A percentile compares a stretch with the other conserved stretches of the same genome.
Conservation (phyloP, 2,329 filamentous ascomycete species). For the Drechslerella dactyloides region DNA sequence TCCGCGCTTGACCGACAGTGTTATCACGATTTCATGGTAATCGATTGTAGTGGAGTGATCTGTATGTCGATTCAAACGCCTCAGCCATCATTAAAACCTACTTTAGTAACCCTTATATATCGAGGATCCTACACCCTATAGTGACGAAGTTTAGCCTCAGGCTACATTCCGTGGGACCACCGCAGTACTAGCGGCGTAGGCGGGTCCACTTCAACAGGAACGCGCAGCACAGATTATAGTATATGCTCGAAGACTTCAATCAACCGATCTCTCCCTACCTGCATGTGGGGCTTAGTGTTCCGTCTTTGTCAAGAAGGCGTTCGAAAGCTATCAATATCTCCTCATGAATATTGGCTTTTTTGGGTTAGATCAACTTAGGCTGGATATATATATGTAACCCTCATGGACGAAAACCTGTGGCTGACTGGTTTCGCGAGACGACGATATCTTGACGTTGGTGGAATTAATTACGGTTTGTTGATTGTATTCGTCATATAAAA, state of each 20-base stretch:
- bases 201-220: conserved; percentile 1
- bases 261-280: no score
- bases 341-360: conserved; percentile 11
- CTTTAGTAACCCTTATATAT: neutral
- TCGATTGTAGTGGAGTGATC: conserved; percentile 22
- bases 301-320: conserved; percentile 26
- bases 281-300: conserved; percentile 5
- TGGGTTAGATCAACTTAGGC: neutral
- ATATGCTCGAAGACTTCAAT: no score
- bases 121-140: conserved; percentile 24
- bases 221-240: no score
- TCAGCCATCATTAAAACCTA: neutral
- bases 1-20: conserved; percentile 3
- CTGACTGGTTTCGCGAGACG: no score
- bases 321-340: conserved; percentile 21
- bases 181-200: conserved; percentile 10
- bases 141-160: conserved; percentile 20
- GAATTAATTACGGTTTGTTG: no score
- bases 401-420: no score
- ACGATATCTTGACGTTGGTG: no score
- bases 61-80: conserved; percentile 8
- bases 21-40: conserved; percentile 29
- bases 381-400: no score
- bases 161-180: conserved; percentile 14
- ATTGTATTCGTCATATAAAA: no score